Evolutionary conservation across 2,329 filamentous ascomycete genomes (phyloP).

Genomic region (Ascochyta viciae-villosae): DNA sequence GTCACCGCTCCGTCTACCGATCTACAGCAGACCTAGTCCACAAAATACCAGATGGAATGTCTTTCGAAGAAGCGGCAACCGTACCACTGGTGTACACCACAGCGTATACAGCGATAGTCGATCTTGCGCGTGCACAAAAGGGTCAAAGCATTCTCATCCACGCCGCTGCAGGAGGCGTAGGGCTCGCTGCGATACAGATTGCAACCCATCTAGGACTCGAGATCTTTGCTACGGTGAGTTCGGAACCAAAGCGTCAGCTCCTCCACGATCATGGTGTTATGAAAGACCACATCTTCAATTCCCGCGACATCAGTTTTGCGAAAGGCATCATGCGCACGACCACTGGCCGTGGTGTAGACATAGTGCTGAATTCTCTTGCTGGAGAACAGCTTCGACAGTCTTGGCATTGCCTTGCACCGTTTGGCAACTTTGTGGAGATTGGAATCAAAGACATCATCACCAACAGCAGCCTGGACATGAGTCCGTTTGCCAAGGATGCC

Average conservation of each 20-base stretch:
- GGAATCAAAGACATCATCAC: conserved; percentile 2
- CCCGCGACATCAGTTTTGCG: conserved; percentile 31
- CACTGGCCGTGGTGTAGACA: conserved; percentile 37
- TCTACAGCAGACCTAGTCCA: background rate
- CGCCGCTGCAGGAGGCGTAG: conserved; percentile 22
- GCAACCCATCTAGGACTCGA: background rate
- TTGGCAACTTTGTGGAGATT: conserved; percentile 31
- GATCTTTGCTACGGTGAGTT: background rate
- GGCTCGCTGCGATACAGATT: conserved; percentile 10
- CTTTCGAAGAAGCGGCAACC: conserved; percentile 25
- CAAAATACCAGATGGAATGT: conserved; percentile 12
- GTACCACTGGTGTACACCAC: conserved; percentile 25
- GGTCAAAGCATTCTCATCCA: conserved; percentile 41
- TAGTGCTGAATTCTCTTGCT: conserved; percentile 34
- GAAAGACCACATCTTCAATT: conserved; percentile 23
- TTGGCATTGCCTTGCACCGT: conserved; percentile 54
- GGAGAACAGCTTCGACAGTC: conserved; percentile 44
- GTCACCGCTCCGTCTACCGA: no score
- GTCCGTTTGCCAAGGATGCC: conserved; percentile 20
- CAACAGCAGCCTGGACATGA: conserved; percentile 24
- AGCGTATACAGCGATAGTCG: conserved; percentile 21
- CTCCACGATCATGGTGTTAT: conserved; percentile 11
- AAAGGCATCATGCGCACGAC: conserved; percentile 16
- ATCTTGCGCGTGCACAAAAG: conserved; percentile 16
- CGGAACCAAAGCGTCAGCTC: background rate